Percentiles rank a stretch among this genome's conserved stretches.
These are phyloP conservation scores for Castanea mollissima DNA, from an alignment of 306 rosid genomes.

Conservation along the genomic window DNA sequence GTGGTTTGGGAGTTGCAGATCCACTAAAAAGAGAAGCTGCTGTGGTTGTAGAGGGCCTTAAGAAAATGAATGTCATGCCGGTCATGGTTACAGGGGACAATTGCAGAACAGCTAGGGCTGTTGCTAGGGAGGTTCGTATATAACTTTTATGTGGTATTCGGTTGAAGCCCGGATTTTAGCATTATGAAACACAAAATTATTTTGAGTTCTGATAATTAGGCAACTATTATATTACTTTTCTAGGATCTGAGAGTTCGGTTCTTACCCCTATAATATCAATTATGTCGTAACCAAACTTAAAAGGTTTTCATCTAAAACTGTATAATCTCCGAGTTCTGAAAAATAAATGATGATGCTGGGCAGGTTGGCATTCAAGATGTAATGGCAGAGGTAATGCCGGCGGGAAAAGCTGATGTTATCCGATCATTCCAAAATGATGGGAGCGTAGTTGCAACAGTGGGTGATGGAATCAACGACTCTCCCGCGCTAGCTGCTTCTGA, in stretches of 20 bases:
- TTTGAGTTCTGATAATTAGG: conserved; percentile 13
- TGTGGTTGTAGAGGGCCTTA: conserved; percentile 80
- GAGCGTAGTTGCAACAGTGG: conserved; percentile 91
- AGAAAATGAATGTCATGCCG: conserved; percentile 82
- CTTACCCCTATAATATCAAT: neutral
- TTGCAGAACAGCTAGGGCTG: conserved; percentile 87
- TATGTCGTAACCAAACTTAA: no score
- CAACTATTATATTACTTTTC: neutral
- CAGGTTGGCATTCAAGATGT: conserved; percentile 94
- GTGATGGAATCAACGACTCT: conserved; percentile 96
- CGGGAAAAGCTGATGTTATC: conserved; percentile 84
- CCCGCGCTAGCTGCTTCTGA: conserved; percentile 96
- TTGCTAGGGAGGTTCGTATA: conserved; percentile 78
- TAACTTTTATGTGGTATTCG: conserved; percentile 13
- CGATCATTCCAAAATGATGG: conserved; percentile 80
- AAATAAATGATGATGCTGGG: conserved; percentile 1
- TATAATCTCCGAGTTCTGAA: neutral
- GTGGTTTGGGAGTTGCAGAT: conserved; percentile 89
- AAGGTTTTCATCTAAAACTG: no score
- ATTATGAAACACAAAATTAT: neutral
- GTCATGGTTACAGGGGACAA: conserved; percentile 98
- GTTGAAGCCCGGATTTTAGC: neutral
- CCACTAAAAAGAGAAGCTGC: conserved; percentile 94
- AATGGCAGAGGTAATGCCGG: conserved; percentile 95
- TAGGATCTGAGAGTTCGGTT: conserved; percentile 26